Base-by-base conservation (phyloP, 441 rosid genomes). In the Pelargonium citronellum region DNA sequence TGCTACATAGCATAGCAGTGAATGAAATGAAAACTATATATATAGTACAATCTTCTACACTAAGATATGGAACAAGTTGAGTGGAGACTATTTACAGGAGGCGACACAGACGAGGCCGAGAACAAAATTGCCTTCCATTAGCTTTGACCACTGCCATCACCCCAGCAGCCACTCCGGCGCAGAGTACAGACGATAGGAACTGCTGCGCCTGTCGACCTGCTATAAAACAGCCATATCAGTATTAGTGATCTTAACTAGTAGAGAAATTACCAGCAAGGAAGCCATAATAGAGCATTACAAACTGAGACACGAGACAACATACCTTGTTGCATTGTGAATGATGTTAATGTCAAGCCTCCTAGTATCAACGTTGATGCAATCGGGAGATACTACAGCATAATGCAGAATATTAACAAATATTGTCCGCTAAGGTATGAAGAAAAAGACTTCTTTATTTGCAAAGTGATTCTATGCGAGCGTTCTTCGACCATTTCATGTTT, bases 161-260 rank as follows among this genome's bases (percentile, higher is more conserved):
- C 46, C 97, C 97, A 46, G 97, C 96, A 72, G 94, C 79, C 75
- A 90, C 83, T 67, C 97, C 96, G 5, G 96, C 97, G 85, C 90
- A 89, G 16, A 90, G 66, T n/a, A 88, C 87, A 3, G 97, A 82
- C 15, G 89, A 82, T 41, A 87, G 68, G 72, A 86, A 89, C 69
- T 86, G 94, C 68, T 87, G 97, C 0, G 90, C 81, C 58, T 83
- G 84, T 67, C 97, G 80, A 51, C 97, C 95, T 8, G 85, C 99
- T 90, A 71, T 70, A 51, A 9, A 41, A 61, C 6, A 67, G 15
- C 15, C 46, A 58, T 22, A 22, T 43, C 22, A 43, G 0, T 24
- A 1, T 63, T 19, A n/a, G 51, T 66, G 8, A 19, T 61, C 34
- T 1, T 9, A 1, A 5, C n/a, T 10, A 19, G 9, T 13, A 51